These are phyloP conservation scores for Bolboschoenoplectus hybrid DNA, from an alignment of 202 grass and related monocot species.

Conservation along the genomic window DNA sequence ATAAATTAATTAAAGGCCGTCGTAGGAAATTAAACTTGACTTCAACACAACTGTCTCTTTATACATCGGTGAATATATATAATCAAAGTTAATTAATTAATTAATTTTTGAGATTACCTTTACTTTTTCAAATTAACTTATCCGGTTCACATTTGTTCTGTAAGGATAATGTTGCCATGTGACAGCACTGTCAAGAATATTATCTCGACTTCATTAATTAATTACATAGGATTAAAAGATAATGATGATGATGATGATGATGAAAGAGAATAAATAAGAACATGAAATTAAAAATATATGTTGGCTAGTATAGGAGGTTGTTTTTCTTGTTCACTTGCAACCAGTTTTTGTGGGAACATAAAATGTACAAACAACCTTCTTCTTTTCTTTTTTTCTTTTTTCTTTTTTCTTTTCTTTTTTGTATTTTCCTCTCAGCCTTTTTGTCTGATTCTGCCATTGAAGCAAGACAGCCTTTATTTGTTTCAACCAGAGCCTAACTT, in stretches of 20 bases:
- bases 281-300: no score
- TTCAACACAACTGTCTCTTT: background rate
- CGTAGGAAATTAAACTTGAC: background rate
- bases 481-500: background rate
- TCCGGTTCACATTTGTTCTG: slow-evolving; percentile 25
- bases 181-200: slow-evolving; percentile 11
- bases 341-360: background rate
- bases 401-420: background rate
- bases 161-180: background rate
- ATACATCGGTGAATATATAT: slow-evolving; percentile 11
- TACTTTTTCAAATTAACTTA: background rate
- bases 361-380: slow-evolving; percentile 8
- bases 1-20: background rate
- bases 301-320: no score
- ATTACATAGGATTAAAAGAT: background rate
- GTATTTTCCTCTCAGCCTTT: slow-evolving; percentile 8
- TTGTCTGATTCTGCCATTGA: background rate
- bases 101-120: background rate
- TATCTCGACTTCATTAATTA: background rate
- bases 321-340: background rate
- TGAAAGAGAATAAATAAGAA: background rate
- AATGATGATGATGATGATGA: background rate
- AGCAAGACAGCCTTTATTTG: background rate
- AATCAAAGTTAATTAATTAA: background rate
- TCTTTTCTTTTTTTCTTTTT: background rate